Base-by-base conservation (phyloP, 345 rosid genomes). In the Citrus mangshanensis region DNA sequence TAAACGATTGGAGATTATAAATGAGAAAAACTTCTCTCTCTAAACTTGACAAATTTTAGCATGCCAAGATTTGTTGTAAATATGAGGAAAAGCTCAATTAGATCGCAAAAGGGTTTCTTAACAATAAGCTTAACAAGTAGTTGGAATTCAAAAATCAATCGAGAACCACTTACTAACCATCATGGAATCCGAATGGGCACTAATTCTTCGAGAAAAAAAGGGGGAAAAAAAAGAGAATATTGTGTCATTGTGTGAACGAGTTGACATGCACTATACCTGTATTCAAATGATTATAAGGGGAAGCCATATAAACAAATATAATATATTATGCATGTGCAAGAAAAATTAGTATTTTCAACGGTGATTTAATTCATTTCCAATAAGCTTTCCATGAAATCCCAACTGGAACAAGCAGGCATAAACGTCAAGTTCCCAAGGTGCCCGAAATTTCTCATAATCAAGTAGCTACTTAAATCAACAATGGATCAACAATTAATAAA, bases 101-200 rank as follows among this genome's bases (percentile, higher is more conserved):
- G 16, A 42, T 13, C 51, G 3, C 51, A 12, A 42, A 42, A 12
- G 14, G 14, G 51, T 42, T 42, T 42, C 51, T 13, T 42, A 42
- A 42, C 16, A 10, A 2, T 42, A 10, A 42, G 51, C 51, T 42
- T 42, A 10, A 12, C 51, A 42, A 42, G n/a, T 22, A 6, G 9
- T 21, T 21, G 25, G 9, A 56, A 21, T 56, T 56, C 60, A 63
- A 32, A 19, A 46, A 3, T 46, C 51, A 46, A 46, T 46, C 18
- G 51, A 46, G 5, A 46, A 3, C 51, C 51, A 74, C 28, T 56
- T 56, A n/a, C 9, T 18, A 25, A 46, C 16, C 55, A 73, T 73
- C 25, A 38, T 74, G 68, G 77, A 28, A 60, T 61, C 68, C 37
- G 40, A 61, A 61, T 74, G 35, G 37, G 56, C 68, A 61, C 77